Base-by-base conservation (phyloP, 345 rosid species). In the Iberis pinnata region DNA sequence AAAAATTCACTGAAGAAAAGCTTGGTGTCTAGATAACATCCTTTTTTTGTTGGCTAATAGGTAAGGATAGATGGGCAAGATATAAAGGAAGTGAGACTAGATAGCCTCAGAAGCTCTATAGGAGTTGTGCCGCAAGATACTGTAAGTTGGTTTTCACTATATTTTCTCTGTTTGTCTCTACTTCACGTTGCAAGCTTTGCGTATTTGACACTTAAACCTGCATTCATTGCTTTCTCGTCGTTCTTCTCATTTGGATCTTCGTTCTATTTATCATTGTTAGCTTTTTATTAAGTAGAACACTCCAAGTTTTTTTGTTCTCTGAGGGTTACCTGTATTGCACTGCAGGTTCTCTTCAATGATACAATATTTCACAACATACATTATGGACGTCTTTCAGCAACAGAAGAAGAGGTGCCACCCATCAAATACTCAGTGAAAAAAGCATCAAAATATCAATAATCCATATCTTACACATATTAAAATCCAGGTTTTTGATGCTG, bases 41-140 rank as follows among this genome's bases (percentile, higher is more conserved):
- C 12, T 24, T 35, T 35, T 53, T 46, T 22, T 42, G 31, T 26
- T 59, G 51, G 35, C 48, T 40, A 49, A 60, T 76, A 92, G 97
- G 69, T 88, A 48, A 74, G 60, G 49, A 81, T 88, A 46, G 98
- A 92, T 58, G 94, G 79, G 59, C 97, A 92, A 78, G 89, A 92
- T 59, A 75, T 85, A 68, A 71, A 79, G 49, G 82, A 92, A 63
- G 84, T 85, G 19, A 80, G 77, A 29, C 63, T 81, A 56, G 81
- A 76, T 69, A 88, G 98, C 64, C 76, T 88, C 58, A 72, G 98
- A 43, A 71, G 65, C 51, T 67, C 76, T 47, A 69, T 88, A 63
- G 98, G 95, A 70, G 97, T 85, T 67, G 98, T 92, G 37, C 98
- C 98, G 7, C 98, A 92, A 72, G 98, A 92, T 73, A 92, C 95